Percentiles rank a stretch among this genome's conserved stretches.
phyloP scores from a whole-genome alignment of 176 grass and related monocot genomes.

The Cocos nucifera region DNA sequence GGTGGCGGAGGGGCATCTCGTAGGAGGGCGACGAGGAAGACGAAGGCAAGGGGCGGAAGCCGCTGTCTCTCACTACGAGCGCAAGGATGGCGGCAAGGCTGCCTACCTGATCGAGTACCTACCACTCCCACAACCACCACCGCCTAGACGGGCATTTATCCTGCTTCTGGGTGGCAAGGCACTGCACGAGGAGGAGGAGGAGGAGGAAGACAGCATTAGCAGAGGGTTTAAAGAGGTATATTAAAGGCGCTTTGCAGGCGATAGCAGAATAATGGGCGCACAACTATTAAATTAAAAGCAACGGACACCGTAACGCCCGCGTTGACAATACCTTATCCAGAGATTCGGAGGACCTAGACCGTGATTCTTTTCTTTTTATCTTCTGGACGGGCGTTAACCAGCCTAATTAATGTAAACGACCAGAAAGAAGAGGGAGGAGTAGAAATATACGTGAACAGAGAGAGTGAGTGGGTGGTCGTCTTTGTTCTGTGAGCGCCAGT shows the following conservation, averaged over 20 bases:
- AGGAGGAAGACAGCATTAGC: background rate
- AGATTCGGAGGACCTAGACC: background rate
- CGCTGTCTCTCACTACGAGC: constrained; percentile 30
- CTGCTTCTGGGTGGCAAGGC: background rate
- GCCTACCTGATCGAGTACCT: background rate
- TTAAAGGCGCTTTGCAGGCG: constrained; percentile 12
- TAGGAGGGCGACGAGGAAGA: background rate
- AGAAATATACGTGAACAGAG: too few species aligned
- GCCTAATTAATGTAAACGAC: too few species aligned
- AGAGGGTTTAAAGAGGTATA: constrained; percentile 13
- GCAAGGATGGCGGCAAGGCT: constrained; percentile 37
- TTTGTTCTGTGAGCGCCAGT: too few species aligned
- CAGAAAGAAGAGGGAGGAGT: too few species aligned
- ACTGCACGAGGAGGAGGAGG: too few species aligned
- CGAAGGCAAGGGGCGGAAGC: constrained; percentile 8
- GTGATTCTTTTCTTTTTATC: too few species aligned
- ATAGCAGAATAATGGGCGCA: background rate
- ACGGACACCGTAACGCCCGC: background rate
- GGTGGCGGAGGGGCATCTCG: constrained; percentile 31
- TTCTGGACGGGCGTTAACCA: too few species aligned
- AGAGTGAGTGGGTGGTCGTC: too few species aligned
- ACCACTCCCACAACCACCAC: background rate
- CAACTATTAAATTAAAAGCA: background rate
- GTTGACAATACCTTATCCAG: background rate
- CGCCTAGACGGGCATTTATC: constrained; percentile 16